Evolutionary conservation across 2,329 filamentous ascomycete species (phyloP), one percentile per base, ranked within the genome.

Genomic region (Fusarium beomiforme): DNA sequence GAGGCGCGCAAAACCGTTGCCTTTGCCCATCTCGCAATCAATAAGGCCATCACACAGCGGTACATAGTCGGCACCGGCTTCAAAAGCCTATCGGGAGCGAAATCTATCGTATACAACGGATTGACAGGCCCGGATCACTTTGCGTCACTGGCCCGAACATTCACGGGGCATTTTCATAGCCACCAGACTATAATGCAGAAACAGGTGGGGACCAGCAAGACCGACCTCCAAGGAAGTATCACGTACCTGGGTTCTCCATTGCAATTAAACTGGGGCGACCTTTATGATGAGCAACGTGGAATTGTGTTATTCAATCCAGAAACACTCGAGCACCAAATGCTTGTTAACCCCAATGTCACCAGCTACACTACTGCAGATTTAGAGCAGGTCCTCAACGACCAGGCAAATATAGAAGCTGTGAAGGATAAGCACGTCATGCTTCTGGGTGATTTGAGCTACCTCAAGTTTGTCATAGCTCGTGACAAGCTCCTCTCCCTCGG

Each of bases 11-110:
- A 54, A 21, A 75, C 56, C 5, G 73, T 76, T 56, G 67, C 65
- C 13, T 75, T 76, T 67, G 71, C 71, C 7, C 68, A 76, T 56
- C 59, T 76, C 1, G 71, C 70, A 21, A 73, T 76, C 29, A 73
- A 75, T 14, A 75, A 70, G 37, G 71, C 74, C 19, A 70, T 76
- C 34, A 68, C 58, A 2, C 73, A 76, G 56, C 59, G 66, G 1
- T 24, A 69, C 50, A 31, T 67, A 7, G 46, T 68, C 3, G 8
- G 19, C n/a, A 4, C 58, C 21, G 43, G 33, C 26, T 26, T 54
- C 33, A 31, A 53, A n/a, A 70, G 64, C 17, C 46, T 21, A 23
- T 21, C 17, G 24, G 8, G 16, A 6, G 39, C 31, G 9, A 64
- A 31, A 23, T 61, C 70, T 3, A 49, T 72, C 3, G 64, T 57